Conservation (phyloP, 176 grass and related monocot species). For the Rhynchospora tenuis region DNA sequence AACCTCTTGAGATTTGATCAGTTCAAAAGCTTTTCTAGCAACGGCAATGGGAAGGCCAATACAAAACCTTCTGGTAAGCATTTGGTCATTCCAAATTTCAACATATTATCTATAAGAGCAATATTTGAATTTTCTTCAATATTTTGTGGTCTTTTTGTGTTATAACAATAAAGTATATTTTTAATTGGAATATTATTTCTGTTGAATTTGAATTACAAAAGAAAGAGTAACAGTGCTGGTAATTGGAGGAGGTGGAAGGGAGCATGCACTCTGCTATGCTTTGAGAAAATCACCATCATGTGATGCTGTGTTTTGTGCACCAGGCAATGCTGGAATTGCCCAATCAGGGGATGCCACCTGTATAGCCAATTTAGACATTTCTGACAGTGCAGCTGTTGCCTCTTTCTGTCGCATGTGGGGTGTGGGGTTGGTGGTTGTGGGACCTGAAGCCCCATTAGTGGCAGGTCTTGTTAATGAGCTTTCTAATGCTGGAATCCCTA, state of each 20-base stretch:
- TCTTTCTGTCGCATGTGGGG: slow-evolving; percentile 43
- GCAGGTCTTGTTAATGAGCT: slow-evolving; percentile 66
- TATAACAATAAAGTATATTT: background rate
- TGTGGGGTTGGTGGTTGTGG: slow-evolving; percentile 74
- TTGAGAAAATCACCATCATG: slow-evolving; percentile 63
- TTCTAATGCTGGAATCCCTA: slow-evolving; percentile 44
- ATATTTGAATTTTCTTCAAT: background rate
- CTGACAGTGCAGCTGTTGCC: slow-evolving; percentile 41
- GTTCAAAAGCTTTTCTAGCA: background rate
- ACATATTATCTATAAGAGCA: background rate
- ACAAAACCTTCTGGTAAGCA: slow-evolving; percentile 21
- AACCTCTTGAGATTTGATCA: background rate
- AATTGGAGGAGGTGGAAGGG: slow-evolving; percentile 79
- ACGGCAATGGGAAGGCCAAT: background rate
- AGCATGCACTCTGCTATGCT: slow-evolving; percentile 81
- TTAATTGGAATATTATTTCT: background rate
- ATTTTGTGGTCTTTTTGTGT: background rate
- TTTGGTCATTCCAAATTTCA: background rate
- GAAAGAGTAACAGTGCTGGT: slow-evolving; percentile 53
- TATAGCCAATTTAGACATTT: slow-evolving; percentile 51
- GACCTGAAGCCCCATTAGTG: slow-evolving; percentile 79
- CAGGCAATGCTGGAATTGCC: slow-evolving; percentile 68
- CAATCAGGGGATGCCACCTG: slow-evolving; percentile 57
- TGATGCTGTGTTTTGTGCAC: slow-evolving; percentile 59
- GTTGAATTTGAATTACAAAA: slow-evolving; percentile 27